Evolutionary conservation across 768 basidiomycete genomes (phyloP), one percentile per base, ranked within the genome.

Genomic region (Trametes punicea): DNA sequence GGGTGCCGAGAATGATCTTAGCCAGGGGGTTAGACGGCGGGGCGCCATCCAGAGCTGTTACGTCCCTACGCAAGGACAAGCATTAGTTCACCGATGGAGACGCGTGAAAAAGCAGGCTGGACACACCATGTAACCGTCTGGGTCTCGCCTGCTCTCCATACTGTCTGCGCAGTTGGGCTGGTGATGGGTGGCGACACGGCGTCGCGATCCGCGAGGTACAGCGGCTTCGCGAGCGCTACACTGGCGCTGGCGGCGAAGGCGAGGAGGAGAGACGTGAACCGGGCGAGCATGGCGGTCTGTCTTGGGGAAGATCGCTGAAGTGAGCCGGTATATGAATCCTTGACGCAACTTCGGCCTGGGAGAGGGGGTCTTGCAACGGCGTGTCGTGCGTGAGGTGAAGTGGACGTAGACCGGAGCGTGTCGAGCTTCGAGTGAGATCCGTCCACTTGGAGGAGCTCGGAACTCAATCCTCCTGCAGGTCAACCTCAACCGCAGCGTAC

Each of bases 101-200:
- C 1, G 55, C 18, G 16, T 23, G 27, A 15, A 46, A 21, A n/a
- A n/a, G n/a, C n/a, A n/a, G 42, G 16, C 18, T 7, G 38, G 39
- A 52, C 55, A 25, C 30, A 65, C 83, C 83, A 84, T 21, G 67
- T 69, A 50, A 84, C 79, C 11, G 64, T 63, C 56, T 76, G 72
- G 1, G 20, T 48, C 10, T 66, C 64, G 13, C 76, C 75, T 15
- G 65, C 61, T 2, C 39, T 41, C 82, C 82, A 83, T 6, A 70
- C 39, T 2, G 67, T 63, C 5, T 55, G 41, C 3, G 48, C 49
- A 6, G 54, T 59, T 20, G 81, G 82, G n/a, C 47, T 61, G 16
- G 68, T 78, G 60, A 83, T 77, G 1, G 57, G 62, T 2, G 82
- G 81, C 26, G 67, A 34, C 27, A 63, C 59, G 13, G 53, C 62